These are phyloP conservation scores for Agaricus subrufescens DNA, from an alignment of 768 basidiomycete species.

Conservation along the genomic window DNA sequence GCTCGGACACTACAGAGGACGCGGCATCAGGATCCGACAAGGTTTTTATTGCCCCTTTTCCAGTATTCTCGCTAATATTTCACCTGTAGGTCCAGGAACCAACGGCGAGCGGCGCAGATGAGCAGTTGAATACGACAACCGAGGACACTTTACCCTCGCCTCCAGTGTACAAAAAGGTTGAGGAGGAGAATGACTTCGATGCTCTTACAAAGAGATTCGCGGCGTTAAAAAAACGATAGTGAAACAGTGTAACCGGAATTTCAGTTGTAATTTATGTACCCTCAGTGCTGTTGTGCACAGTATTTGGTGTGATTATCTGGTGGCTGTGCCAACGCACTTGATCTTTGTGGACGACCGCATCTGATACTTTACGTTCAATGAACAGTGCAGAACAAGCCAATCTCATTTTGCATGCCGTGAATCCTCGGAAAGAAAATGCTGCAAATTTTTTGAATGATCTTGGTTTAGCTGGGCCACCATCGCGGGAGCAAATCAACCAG, in stretches of 20 bases:
- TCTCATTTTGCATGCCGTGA: conserved; percentile 43
- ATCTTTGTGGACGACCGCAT: not conserved
- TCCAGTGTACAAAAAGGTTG: conserved; percentile 18
- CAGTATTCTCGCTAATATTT: too few relatives aligned
- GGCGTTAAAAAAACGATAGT: conserved; percentile 76
- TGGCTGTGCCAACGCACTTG: conserved; percentile 7
- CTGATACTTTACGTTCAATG: conserved; percentile 19
- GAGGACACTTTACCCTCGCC: conserved; percentile 17
- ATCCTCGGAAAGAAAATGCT: conserved; percentile 37
- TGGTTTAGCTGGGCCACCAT: conserved; percentile 52
- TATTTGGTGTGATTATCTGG: not conserved
- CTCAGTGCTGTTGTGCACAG: too few relatives aligned
- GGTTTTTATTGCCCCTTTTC: too few relatives aligned
- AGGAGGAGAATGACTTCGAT: conserved; percentile 68
- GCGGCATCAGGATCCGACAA: not conserved
- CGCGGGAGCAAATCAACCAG: conserved; percentile 52
- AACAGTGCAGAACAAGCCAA: conserved; percentile 24
- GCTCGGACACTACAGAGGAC: conserved; percentile 19
- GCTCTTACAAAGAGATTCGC: conserved; percentile 77
- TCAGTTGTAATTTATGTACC: too few relatives aligned
- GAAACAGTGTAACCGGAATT: conserved; percentile 22
- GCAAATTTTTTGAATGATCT: conserved; percentile 46
- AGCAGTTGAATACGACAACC: conserved; percentile 10
- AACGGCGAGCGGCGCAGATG: not conserved
- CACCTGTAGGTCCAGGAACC: not conserved